Conservation (phyloP, 2,329 filamentous ascomycete genomes). For the Aspergillus sergii region DNA sequence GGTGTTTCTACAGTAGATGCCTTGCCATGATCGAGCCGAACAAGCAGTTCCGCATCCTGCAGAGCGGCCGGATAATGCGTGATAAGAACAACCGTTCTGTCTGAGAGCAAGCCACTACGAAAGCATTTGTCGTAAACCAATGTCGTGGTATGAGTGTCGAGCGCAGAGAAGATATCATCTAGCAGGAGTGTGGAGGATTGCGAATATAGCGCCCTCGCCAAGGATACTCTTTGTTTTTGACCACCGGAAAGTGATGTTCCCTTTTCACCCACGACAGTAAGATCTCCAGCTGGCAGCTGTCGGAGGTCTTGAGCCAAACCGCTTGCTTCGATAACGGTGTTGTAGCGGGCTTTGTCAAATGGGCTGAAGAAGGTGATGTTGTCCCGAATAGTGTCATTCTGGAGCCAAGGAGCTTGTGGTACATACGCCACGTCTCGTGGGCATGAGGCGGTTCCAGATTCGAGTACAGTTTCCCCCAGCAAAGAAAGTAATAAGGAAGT, state of each 20-base stretch:
- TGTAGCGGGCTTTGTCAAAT: constrained; percentile 60
- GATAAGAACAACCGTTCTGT: constrained; percentile 59
- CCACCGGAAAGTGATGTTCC: constrained; percentile 66
- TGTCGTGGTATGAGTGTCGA: constrained; percentile 61
- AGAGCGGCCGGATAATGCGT: constrained; percentile 47
- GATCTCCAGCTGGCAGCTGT: constrained; percentile 60
- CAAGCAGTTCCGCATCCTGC: constrained; percentile 25
- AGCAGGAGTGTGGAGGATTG: constrained; percentile 58
- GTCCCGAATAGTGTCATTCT: constrained; percentile 66
- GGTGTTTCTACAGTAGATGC: constrained; percentile 16
- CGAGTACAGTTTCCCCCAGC: constrained; percentile 29
- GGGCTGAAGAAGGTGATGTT: constrained; percentile 65
- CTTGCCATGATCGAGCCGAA: constrained; percentile 23
- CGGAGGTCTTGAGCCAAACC: constrained; percentile 60
- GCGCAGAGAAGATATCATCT: constrained; percentile 62
- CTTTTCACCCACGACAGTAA: constrained; percentile 63
- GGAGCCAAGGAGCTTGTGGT: constrained; percentile 66
- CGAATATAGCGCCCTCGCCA: constrained; percentile 62
- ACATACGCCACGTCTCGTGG: constrained; percentile 61
- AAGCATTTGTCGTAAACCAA: constrained; percentile 61
- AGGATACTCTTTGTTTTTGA: constrained; percentile 63
- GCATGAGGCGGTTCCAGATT: constrained; percentile 31
- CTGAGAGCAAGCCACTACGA: constrained; percentile 57
- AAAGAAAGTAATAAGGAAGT: constrained; percentile 52
- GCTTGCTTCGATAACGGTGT: constrained; percentile 63